Percentiles rank a stretch among this genome's conserved stretches.
Conservation (phyloP, 2,329 filamentous ascomycete species). For the Dryadomyces quercus-mongolicae region DNA sequence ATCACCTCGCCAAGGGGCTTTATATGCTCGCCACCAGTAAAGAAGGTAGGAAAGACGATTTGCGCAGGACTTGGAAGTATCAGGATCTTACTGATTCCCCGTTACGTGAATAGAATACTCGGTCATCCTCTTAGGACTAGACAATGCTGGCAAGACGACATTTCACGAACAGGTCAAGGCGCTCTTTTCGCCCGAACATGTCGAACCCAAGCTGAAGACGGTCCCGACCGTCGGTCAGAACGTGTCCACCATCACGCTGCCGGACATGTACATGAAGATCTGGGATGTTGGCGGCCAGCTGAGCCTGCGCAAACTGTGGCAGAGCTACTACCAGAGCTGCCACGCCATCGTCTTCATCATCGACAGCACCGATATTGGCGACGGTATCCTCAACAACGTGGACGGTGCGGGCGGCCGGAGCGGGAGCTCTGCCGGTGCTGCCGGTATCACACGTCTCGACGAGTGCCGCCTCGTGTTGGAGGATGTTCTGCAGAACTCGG, state of each 20-base stretch:
- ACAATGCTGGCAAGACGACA: slow-evolving; percentile 97
- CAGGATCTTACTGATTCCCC: not conserved
- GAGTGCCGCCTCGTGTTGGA: slow-evolving; percentile 87
- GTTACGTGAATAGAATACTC: slow-evolving; percentile 62
- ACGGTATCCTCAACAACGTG: slow-evolving; percentile 47
- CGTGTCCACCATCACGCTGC: slow-evolving; percentile 78
- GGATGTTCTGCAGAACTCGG: slow-evolving; percentile 74
- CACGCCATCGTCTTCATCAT: slow-evolving; percentile 98
- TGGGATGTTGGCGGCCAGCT: slow-evolving; percentile 97
- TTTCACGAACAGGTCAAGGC: slow-evolving; percentile 95
- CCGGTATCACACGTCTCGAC: slow-evolving; percentile 49
- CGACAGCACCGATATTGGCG: slow-evolving; percentile 85
- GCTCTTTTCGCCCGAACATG: slow-evolving; percentile 56
- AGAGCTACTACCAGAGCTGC: slow-evolving; percentile 85
- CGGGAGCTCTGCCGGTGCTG: not conserved
- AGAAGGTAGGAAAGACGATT: slow-evolving; percentile 52
- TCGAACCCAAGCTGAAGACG: slow-evolving; percentile 63
- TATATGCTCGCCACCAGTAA: slow-evolving; percentile 95
- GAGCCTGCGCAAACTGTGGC: slow-evolving; percentile 80
- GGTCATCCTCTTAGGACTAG: slow-evolving; percentile 88
- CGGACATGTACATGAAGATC: slow-evolving; percentile 94
- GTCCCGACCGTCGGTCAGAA: slow-evolving; percentile 97
- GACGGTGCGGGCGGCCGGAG: not conserved
- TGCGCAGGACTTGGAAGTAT: not conserved
- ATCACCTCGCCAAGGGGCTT: slow-evolving; percentile 88